phyloP scores from a whole-genome alignment of 805 yeast species.

The Blastobotrys muscicola region DNA sequence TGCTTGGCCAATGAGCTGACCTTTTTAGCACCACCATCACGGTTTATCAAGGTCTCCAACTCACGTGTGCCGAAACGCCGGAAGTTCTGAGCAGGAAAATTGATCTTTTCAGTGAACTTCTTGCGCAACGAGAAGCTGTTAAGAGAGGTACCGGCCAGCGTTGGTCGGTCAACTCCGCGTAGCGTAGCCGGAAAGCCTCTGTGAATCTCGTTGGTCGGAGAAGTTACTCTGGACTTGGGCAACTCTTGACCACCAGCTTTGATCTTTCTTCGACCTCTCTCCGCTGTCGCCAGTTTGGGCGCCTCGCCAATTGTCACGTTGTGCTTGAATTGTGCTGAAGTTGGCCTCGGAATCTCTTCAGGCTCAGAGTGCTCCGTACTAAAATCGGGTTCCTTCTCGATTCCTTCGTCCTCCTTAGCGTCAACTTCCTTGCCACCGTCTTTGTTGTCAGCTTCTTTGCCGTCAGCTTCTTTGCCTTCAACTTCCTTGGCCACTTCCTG shows the following conservation, averaged over 20 bases:
- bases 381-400: not conserved
- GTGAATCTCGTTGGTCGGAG: too few relatives aligned
- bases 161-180: too few relatives aligned
- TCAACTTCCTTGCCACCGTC: not conserved
- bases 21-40: conserved; percentile 2
- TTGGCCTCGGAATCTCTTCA: too few relatives aligned
- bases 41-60: conserved; percentile 12
- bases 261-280: not conserved
- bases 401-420: not conserved
- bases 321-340: too few relatives aligned
- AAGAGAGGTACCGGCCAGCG: too few relatives aligned
- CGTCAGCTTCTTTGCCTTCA: conserved; percentile 19
- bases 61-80: conserved; percentile 14
- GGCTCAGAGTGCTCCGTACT: too few relatives aligned
- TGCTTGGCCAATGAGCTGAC: conserved; percentile 44
- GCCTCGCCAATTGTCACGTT: too few relatives aligned
- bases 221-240: not conserved
- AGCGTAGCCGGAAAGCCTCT: too few relatives aligned
- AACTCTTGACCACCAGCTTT: not conserved
- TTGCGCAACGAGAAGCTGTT: conserved; percentile 5
- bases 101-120: conserved; percentile 11
- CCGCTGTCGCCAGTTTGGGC: not conserved
- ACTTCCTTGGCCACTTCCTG: too few relatives aligned
- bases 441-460: conserved; percentile 15
- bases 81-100: conserved; percentile 11